phyloP scores from a whole-genome alignment of 2,329 filamentous ascomycete species.

The Botrytis byssoidea region DNA sequence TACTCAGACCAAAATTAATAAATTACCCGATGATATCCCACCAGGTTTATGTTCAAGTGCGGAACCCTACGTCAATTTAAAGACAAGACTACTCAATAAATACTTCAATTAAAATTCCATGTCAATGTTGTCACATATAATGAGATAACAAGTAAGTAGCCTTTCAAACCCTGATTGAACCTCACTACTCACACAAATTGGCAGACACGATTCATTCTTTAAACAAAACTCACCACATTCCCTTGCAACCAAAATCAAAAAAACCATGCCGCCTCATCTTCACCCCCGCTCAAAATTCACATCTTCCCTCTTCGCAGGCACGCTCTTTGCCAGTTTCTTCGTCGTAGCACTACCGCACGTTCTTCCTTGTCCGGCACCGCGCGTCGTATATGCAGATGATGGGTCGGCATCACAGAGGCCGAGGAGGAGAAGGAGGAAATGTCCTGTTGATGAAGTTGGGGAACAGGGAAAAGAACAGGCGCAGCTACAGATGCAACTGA shows the following conservation, averaged over 20 bases:
- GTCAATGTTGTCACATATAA: not conserved
- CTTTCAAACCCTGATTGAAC: not conserved
- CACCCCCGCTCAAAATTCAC: conserved; percentile 93
- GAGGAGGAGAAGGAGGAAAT: conserved; percentile 47
- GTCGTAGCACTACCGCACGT: conserved; percentile 89
- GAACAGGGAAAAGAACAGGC: conserved; percentile 20
- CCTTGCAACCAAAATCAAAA: conserved; percentile 19
- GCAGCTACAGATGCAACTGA: conserved; percentile 32
- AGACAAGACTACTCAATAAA: not conserved
- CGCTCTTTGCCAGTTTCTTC: conserved; percentile 82
- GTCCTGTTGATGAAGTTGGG: conserved; percentile 35
- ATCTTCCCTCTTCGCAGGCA: conserved; percentile 92
- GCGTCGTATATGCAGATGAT: conserved; percentile 68
- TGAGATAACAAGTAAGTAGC: not conserved
- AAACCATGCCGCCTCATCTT: conserved; percentile 74
- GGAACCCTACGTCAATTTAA: not conserved
- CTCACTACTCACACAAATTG: not conserved
- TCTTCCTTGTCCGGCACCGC: conserved; percentile 84
- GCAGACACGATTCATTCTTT: conserved; percentile 1
- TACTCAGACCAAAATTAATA: not conserved
- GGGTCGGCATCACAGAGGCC: conserved; percentile 36
- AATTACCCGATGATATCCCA: not conserved
- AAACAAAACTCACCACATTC: conserved; percentile 26
- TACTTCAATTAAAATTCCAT: not conserved
- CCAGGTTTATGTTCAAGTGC: not conserved